Percentiles rank a stretch among this genome's conserved stretches.
Evolutionary conservation across 1,284 basidiomycete genomes (phyloP).

Genomic region (Malassezia globosa): DNA sequence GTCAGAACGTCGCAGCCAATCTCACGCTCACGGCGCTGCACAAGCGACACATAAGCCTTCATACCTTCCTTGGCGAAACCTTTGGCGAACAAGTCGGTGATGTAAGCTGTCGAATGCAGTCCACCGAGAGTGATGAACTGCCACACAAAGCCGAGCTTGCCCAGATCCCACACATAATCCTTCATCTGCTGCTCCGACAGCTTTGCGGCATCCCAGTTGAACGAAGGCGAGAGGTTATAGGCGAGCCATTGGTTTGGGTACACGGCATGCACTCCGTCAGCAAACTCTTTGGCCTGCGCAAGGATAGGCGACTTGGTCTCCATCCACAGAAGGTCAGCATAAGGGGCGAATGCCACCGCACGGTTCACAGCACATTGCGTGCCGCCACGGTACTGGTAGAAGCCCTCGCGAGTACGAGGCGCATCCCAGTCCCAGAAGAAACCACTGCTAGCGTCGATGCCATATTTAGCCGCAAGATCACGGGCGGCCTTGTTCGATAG

Average conservation of each 20-base stretch:
- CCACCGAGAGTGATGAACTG: conserved; percentile 97
- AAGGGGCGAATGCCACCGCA: conserved; percentile 80
- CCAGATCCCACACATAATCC: conserved; percentile 81
- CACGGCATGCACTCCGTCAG: conserved; percentile 49
- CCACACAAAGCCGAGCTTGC: conserved; percentile 89
- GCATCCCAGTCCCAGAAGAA: conserved; percentile 82
- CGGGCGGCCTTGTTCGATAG: conserved; percentile 63
- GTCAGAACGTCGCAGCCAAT: conserved; percentile 49
- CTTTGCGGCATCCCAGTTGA: conserved; percentile 59
- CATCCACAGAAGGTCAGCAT: conserved; percentile 62
- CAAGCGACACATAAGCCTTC: conserved; percentile 55
- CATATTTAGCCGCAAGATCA: conserved; percentile 65
- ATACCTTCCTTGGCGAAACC: conserved; percentile 68
- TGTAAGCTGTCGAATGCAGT: conserved; percentile 92
- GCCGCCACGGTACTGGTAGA: conserved; percentile 91
- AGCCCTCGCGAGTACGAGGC: conserved; percentile 85
- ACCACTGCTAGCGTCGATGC: conserved; percentile 53
- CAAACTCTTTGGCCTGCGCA: conserved; percentile 83
- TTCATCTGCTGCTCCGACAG: conserved; percentile 66
- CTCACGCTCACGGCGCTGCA: conserved; percentile 51
- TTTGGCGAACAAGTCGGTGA: conserved; percentile 81
- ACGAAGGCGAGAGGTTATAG: conserved; percentile 47
- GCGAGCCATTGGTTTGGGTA: conserved; percentile 45
- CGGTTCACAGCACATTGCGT: conserved; percentile 89
- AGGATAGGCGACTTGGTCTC: conserved; percentile 97